These are phyloP conservation scores for Leptosphaerulina australis DNA, from an alignment of 2,329 filamentous ascomycete species.

Conservation along the genomic window DNA sequence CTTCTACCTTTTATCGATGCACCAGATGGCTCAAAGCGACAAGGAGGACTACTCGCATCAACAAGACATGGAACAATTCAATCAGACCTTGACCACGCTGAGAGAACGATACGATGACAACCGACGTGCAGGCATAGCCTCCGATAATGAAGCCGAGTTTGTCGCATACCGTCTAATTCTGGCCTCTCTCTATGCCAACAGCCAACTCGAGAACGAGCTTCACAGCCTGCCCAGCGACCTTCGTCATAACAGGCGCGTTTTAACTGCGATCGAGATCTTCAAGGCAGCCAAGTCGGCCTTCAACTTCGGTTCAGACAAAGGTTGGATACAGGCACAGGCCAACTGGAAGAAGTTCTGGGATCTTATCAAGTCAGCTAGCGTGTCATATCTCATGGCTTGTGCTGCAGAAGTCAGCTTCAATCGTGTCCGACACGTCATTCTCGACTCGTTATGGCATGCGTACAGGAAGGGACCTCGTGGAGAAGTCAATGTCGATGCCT, in stretches of 20 bases:
- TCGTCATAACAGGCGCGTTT: conserved; percentile 58
- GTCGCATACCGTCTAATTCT: conserved; percentile 63
- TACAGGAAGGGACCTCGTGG: conserved; percentile 59
- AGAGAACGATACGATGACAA: conserved; percentile 56
- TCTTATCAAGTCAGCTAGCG: conserved; percentile 59
- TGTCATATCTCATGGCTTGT: conserved; percentile 68
- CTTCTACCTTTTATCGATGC: conserved; percentile 67
- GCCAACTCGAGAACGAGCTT: conserved; percentile 60
- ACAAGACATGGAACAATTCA: conserved; percentile 70
- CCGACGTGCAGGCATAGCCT: conserved; percentile 53
- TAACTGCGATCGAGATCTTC: conserved; percentile 63
- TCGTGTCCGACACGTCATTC: conserved; percentile 60
- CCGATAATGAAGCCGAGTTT: conserved; percentile 68
- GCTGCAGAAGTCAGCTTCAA: conserved; percentile 69
- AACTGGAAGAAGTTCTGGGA: conserved; percentile 65
- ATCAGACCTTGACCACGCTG: conserved; percentile 66
- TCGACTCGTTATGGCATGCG: conserved; percentile 61
- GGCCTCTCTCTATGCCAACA: conserved; percentile 56
- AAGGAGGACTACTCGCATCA: conserved; percentile 55
- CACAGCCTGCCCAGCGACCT: conserved; percentile 61
- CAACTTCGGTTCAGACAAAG: conserved; percentile 57
- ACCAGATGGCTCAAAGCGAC: conserved; percentile 57
- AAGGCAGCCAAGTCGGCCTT: conserved; percentile 61
- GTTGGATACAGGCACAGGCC: conserved; percentile 61
- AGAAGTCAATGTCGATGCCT: conserved; percentile 57